Evolutionary conservation across 768 basidiomycete species (phyloP), one percentile per base, ranked within the genome.

Genomic region (Phylloporus sp.): DNA sequence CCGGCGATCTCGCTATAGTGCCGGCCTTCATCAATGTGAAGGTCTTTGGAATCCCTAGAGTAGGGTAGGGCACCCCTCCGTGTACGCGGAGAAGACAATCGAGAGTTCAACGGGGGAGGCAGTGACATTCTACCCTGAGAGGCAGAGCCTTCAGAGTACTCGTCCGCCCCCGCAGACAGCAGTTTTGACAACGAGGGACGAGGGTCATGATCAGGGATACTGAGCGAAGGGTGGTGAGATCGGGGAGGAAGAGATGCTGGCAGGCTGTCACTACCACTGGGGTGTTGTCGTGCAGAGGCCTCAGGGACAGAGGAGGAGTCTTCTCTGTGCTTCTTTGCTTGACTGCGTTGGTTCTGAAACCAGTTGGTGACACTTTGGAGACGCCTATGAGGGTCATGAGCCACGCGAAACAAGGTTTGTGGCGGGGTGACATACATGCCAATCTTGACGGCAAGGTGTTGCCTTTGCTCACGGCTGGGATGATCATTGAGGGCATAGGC

Each of bases 291-390:
- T 20, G 44, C 40, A 40, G 62, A 40, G 3, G 53, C 34, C 36
- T 57, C 62, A 0, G 67, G 50, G 39, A 63, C 61, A 36, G 70
- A 64, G 44, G 59, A 54, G 6, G 54, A 59, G 45, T 85, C 83
- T 55, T 86, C 84, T 58, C 75, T 80, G 59, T 77, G 79, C 71
- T 86, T 86, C 73, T 85, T 86, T 28, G 85, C 81, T 57, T 84
- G 77, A 66, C 82, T 88, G 60, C 86, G 86, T 63, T 91, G 87
- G 61, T 89, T 88, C 75, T 90, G 88, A 67, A 91, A 91, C 89
- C 88, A 90, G 64, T 91, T 89, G 2, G 84, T 88, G 51, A 91
- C 82, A 50, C 82, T 86, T 69, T 88, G 82, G 70, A 85, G 79
- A 56, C 80, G 84, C 86, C 88, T 91, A 55, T 67, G 60, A 66